Evolutionary conservation across 495 filamentous ascomycete species (phyloP), one percentile per base, ranked within the genome.

Genomic region (Trichocladium uniseriatum): DNA sequence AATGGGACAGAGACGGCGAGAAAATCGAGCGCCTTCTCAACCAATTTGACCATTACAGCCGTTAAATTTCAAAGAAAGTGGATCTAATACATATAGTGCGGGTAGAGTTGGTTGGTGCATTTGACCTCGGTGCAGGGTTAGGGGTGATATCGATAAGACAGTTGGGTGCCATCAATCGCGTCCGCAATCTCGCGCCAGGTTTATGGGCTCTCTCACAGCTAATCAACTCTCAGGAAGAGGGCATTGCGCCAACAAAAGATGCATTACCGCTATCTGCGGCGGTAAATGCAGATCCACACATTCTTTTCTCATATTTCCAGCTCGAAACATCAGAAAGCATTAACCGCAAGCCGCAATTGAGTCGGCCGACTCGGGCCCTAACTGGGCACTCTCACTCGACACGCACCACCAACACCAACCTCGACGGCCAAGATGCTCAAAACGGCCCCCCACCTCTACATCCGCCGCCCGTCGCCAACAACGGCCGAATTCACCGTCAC

Each of bases 401-500:
- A 3, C 24, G 24, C 3, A 3, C 24, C 4, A 27, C 24, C 24
- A 8, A 27, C 24, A 27, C 24, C 24, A 8, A 3, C 24, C 24
- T 27, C 24, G 24, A 27, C 24, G 9, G 31, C 22, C 53, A 59
- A 47, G 24, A 79, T 80, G 77, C 65, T 79, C 52, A 73, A 70
- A 32, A 72, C 73, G 1, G 28, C 65, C 1, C 72, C 75, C 0
- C 70, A 71, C 49, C 81, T 94, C 35, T 77, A 72, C 51, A 77
- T 78, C 43, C 78, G 79, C 57, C 83, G 83, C 42, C 87, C 88
- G 39, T 91, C 88, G 31, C 83, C 87, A 35, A 89, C 87, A 19
- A 91, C 88, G n/a, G 79, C 81, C 55, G 83, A 85, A 57, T 94
- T 86, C 72, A 88, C 84, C 41, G 83, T 92, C 42, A 89, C 87